Conservation (phyloP, 2,329 filamentous ascomycete species). For the Pestalotiopsis sp. region DNA sequence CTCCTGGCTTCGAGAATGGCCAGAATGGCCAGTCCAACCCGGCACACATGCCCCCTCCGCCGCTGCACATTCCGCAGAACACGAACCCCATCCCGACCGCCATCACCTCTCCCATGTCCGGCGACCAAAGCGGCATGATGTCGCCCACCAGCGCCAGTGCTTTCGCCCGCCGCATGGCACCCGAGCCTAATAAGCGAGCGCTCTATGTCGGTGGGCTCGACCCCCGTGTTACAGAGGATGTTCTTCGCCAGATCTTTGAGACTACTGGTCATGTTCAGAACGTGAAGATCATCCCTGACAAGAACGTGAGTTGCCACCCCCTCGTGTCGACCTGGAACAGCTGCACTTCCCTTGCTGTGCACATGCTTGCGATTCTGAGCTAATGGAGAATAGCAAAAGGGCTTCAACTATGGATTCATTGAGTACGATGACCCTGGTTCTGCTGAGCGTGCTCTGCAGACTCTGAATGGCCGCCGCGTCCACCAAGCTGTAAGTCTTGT, state of each 20-base stretch:
- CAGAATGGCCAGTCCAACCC: conserved; percentile 73
- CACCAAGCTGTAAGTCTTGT: conserved; percentile 80
- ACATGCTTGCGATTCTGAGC: not conserved
- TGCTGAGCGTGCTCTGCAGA: conserved; percentile 96
- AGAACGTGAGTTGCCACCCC: conserved; percentile 76
- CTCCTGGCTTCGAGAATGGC: conserved; percentile 76
- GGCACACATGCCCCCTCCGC: conserved; percentile 84
- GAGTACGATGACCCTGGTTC: conserved; percentile 98
- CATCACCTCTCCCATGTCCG: conserved; percentile 85
- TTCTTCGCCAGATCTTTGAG: conserved; percentile 97
- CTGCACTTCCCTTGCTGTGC: not conserved
- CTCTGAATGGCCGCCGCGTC: conserved; percentile 90
- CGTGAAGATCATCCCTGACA: conserved; percentile 99
- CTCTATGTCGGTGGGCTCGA: conserved; percentile 95
- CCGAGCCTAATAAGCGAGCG: conserved; percentile 97
- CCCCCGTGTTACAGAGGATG: conserved; percentile 92
- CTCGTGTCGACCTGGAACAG: not conserved
- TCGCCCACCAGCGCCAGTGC: conserved; percentile 83
- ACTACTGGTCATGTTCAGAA: conserved; percentile 97
- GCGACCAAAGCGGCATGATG: conserved; percentile 68
- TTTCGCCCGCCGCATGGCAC: conserved; percentile 86
- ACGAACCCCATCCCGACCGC: conserved; percentile 93
- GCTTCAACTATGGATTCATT: conserved; percentile 98
- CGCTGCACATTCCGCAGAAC: conserved; percentile 93
- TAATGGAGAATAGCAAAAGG: conserved; percentile 72